phyloP scores from a whole-genome alignment of 352 stramenopile genomes.

The Blastocystis sp. region DNA sequence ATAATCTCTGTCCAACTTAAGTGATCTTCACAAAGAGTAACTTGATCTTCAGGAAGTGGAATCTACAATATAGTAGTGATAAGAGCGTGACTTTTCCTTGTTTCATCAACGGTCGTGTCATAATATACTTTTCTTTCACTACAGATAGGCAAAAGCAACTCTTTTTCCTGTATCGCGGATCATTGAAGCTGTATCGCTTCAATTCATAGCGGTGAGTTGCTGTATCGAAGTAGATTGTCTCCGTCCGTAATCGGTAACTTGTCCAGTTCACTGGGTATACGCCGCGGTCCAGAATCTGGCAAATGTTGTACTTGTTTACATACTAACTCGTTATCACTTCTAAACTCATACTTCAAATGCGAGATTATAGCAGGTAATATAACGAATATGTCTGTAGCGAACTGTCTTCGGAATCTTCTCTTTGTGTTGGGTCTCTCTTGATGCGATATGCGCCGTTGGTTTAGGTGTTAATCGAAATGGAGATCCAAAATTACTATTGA shows the following conservation, averaged over 20 bases:
- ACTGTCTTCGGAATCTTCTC: not conserved
- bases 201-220: not conserved
- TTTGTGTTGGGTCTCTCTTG: not conserved
- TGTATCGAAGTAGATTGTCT: slow-evolving; percentile 47
- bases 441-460: not conserved
- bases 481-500: not conserved
- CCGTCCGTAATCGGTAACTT: not conserved
- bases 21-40: not conserved
- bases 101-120: not conserved
- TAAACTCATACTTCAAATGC: not conserved
- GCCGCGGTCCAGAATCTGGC: slow-evolving; percentile 24
- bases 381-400: not conserved
- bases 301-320: slow-evolving; percentile 23
- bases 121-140: not conserved
- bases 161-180: not conserved
- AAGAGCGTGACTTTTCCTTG: not conserved
- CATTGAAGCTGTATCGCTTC: not conserved
- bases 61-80: not conserved
- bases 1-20: slow-evolving; percentile 14
- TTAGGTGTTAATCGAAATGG: not conserved
- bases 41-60: not conserved
- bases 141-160: slow-evolving; percentile 1
- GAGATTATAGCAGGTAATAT: slow-evolving; percentile 1
- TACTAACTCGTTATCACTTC: not conserved
- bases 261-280: slow-evolving; percentile 38